Evolutionary conservation across 2,329 filamentous ascomycete genomes (phyloP), one percentile per base, ranked within the genome.

Genomic region (Alternaria brassicicola): DNA sequence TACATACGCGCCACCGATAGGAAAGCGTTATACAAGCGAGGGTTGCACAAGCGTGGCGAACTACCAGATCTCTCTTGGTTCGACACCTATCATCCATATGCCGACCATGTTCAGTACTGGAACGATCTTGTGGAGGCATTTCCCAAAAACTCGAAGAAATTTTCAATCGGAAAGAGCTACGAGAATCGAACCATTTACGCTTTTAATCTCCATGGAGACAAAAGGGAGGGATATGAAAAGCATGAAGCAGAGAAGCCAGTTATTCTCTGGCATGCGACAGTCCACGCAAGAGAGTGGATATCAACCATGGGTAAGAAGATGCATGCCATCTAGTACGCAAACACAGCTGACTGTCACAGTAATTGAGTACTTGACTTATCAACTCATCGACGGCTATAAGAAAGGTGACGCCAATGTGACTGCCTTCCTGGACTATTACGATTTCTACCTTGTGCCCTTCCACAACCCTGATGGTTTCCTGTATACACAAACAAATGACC

Each of bases 51-150:
- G 47, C 57, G 62, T 28, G 73, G 71, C 17, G 79, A 82, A 54
- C 65, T 68, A 4, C 60, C 66, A 25, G 61, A 64, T 12, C 88
- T 70, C 83, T 64, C 71, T 0, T 76, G 72, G 71, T 76, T 68
- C 45, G 66, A 72, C 43, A 66, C 65, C 4, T 76, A 76, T 41
- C 73, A 75, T 55, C 51, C 64, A 2, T 76, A 75, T 41, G 60
- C 66, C 21, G 70, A 73, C 30, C 73, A 75, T 46, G 41, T 72
- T 12, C 49, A 68, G 15, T 75, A 71, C 43, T 71, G 73, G 62
- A 63, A 70, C 13, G 68, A 73, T 35, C 51, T 76, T n/a, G 66
- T 72, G 3, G 55, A 58, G 2, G 62, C 64, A 1, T 73, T 74
- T 13, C 65, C 70, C 7, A 62, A 68, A 23, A 69, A 75, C 31